Evolutionary conservation across 2,329 filamentous ascomycete species (phyloP).

Genomic region (Phaeophleospora eucalypticola): DNA sequence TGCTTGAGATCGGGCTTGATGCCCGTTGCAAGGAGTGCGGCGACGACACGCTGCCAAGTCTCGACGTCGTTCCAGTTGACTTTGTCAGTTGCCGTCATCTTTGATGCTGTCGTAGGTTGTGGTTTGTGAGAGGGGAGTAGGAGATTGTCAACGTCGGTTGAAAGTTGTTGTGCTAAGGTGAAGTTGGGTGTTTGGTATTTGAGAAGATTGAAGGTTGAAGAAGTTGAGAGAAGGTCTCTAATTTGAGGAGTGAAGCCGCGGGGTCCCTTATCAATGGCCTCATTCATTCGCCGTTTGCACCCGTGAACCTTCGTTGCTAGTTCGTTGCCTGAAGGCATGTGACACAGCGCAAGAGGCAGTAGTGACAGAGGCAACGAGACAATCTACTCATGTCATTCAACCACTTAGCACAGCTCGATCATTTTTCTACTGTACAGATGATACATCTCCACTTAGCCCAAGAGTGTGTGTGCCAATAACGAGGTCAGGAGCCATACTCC

Average conservation of each 20-base stretch:
- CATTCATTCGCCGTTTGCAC: background rate
- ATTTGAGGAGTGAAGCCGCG: no score
- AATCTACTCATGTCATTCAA: background rate
- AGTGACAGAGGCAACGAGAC: background rate
- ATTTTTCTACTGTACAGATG: background rate
- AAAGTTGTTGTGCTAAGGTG: background rate
- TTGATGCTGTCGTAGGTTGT: constrained; percentile 2
- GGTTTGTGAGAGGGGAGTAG: background rate
- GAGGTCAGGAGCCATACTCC: background rate
- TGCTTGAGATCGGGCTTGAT: constrained; percentile 43
- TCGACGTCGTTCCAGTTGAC: constrained; percentile 38
- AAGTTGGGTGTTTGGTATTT: constrained; percentile 1
- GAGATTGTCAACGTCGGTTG: constrained; percentile 1
- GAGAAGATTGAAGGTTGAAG: background rate
- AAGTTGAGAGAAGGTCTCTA: background rate
- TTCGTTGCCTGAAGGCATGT: constrained; percentile 6
- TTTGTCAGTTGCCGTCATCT: constrained; percentile 12
- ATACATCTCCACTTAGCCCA: background rate
- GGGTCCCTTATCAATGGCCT: constrained; percentile 1
- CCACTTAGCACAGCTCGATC: background rate
- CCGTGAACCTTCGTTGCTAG: constrained; percentile 5
- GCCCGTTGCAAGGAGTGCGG: constrained; percentile 37
- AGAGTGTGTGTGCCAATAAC: background rate
- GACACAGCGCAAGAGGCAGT: constrained; percentile 1
- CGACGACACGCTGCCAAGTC: constrained; percentile 38